Evolutionary conservation across 2,329 filamentous ascomycete species (phyloP), one percentile per base, ranked within the genome.

Genomic region (Taxawa tesnikishii): DNA sequence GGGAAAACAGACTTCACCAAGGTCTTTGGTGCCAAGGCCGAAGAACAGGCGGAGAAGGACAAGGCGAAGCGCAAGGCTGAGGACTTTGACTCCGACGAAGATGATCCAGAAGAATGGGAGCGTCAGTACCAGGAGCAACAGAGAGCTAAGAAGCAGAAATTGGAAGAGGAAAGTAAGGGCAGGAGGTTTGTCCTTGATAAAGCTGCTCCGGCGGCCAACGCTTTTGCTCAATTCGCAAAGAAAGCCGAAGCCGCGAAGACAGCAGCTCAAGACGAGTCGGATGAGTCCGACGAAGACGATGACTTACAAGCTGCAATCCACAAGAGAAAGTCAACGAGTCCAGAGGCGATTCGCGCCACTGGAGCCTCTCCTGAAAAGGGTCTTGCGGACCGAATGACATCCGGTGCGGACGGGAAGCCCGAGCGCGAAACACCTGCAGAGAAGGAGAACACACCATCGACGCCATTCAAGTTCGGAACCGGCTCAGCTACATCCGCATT

Each of bases 61-160:
- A 62, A 59, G 35, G 56, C 53, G 33, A 64, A 64, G 46, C 59
- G 63, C 30, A 67, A 65, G 46, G 60, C 55, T 3, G 62, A 66
- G 31, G 62, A 67, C 14, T 67, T 62, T 37, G 64, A 68, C 39
- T 66, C 63, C 6, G 65, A 67, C 10, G 62, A 67, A 33, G 63
- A 68, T 26, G 61, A 67, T 26, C 59, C 64, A 39, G 63, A 51
- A 16, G 55, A 62, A 28, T 68, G 63, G 59, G 59, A 65, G 35
- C 56, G 58, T 33, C 51, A 53, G 34, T 53, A 68, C 42, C 55
- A 55, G 25, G 60, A 63, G 41, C 48, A 61, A 42, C 60, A 63
- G 40, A 56, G 53, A 16, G 57, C 58, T 25, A 67, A 67, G 47
- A 53, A 51, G 16, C 49, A 54, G 28, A 53, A 60, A 39, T 44